Evolutionary conservation across 108 stramenopile genomes (phyloP).

Genomic region (Skeletonema menzelii): DNA sequence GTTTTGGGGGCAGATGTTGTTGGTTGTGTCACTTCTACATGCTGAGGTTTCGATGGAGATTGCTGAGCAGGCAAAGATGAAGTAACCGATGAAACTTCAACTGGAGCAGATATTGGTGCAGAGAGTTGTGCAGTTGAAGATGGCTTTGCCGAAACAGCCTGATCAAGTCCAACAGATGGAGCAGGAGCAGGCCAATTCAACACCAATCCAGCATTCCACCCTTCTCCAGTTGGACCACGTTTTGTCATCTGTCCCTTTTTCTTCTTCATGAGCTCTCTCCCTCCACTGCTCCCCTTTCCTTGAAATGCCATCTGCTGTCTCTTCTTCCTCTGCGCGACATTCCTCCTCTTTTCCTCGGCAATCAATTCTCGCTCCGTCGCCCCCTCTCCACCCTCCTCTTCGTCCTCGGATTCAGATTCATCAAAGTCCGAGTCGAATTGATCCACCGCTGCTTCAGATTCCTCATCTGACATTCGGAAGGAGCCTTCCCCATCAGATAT

Average conservation of each 20-base stretch:
- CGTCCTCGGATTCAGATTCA: slow-evolving; percentile 73
- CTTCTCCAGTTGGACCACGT: slow-evolving; percentile 60
- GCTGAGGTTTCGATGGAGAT: background rate
- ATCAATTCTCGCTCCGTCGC: slow-evolving; percentile 55
- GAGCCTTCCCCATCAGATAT: slow-evolving; percentile 51
- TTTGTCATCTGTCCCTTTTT: slow-evolving; percentile 39
- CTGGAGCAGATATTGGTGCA: background rate
- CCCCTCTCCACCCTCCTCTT: slow-evolving; percentile 55
- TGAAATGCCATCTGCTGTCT: slow-evolving; percentile 20
- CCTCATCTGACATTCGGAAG: slow-evolving; percentile 79
- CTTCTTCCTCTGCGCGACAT: slow-evolving; percentile 26
- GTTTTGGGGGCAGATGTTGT: background rate
- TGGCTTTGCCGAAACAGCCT: background rate
- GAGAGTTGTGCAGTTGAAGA: background rate
- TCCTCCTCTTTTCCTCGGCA: slow-evolving; percentile 47
- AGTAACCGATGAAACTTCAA: background rate
- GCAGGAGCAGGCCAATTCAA: slow-evolving; percentile 63
- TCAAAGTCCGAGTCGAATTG: slow-evolving; percentile 90
- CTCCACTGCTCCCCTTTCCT: slow-evolving; percentile 33
- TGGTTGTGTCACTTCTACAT: background rate
- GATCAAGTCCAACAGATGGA: background rate
- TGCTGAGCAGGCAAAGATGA: background rate
- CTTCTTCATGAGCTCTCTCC: slow-evolving; percentile 44
- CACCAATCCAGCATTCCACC: slow-evolving; percentile 79
- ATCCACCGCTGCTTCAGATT: slow-evolving; percentile 62